A percentile compares a stretch with the other conserved stretches of the same genome.
phyloP scores from a whole-genome alignment of 441 rosid species.

The Populus hybrid region DNA sequence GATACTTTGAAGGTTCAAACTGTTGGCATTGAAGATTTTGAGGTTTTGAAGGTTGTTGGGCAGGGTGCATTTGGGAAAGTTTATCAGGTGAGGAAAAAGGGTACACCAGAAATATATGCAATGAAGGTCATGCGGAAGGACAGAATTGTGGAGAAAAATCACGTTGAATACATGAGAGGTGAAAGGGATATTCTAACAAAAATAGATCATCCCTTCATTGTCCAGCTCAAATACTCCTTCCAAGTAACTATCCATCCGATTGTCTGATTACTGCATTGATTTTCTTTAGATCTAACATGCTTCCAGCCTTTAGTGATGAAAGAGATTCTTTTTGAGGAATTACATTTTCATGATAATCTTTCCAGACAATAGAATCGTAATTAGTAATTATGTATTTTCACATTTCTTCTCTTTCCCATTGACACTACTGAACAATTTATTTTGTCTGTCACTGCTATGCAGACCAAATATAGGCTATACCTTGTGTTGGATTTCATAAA shows the following conservation, averaged over 20 bases:
- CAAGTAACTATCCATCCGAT: conserved; percentile 45
- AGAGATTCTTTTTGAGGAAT: not conserved
- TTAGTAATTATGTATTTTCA: not conserved
- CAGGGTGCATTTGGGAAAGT: conserved; percentile 97
- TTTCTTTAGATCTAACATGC: not conserved
- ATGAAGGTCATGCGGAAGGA: conserved; percentile 99
- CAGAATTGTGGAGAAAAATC: conserved; percentile 86
- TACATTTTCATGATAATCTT: not conserved
- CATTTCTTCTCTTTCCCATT: not conserved
- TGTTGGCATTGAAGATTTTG: conserved; percentile 80
- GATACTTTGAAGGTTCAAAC: conserved; percentile 24
- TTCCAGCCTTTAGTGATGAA: not conserved
- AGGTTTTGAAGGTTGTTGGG: conserved; percentile 85
- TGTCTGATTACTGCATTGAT: not conserved
- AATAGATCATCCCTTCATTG: conserved; percentile 88
- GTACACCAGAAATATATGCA: conserved; percentile 77
- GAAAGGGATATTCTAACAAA: conserved; percentile 87
- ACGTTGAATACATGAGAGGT: conserved; percentile 88
- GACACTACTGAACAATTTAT: not conserved
- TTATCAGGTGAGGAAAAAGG: conserved; percentile 81
- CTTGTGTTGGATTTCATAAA: conserved; percentile 90
- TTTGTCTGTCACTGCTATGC: conserved; percentile 22
- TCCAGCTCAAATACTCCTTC: conserved; percentile 82
- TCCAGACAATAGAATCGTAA: not conserved
- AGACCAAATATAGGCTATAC: conserved; percentile 88